Evolutionary conservation across 2,329 filamentous ascomycete genomes (phyloP), one percentile per base, ranked within the genome.

Genomic region (Coniochaeta prunicola): DNA sequence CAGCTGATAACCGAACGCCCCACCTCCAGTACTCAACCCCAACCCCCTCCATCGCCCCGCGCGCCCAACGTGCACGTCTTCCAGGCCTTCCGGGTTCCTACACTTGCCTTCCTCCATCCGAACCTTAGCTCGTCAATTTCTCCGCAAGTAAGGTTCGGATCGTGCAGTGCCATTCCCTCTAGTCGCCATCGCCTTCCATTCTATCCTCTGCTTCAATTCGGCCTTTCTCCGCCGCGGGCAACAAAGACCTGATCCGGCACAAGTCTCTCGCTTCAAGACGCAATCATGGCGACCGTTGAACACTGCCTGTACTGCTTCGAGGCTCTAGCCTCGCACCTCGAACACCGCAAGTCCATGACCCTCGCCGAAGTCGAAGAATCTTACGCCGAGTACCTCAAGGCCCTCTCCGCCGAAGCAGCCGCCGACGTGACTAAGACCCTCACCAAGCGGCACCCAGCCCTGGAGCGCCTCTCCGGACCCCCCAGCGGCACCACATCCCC

Each of bases 291-390:
- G 55, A 88, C 89, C 59, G 76, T 84, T 67, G 88, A 87, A 60
- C 93, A 97, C 75, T 97, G 92, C 74, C 86, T 93, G 68, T 92
- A 88, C 74, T 97, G 92, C 78, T 97, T 99, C 79, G 94, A 99
- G 75, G 81, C 81, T 42, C 85, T 99, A 38, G 81, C 85, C 56
- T 88, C 92, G 58, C 83, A 86, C 61, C 90, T 96, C 65, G 83
- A 91, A 65, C 77, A 82, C 63, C 87, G 88, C 62, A 79, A 86
- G 60, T 77, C 89, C 12, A 78, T 92, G 66, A 80, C 78, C 55
- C 84, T 97, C 26, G 72, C 78, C 48, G 80, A 88, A 63, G 81
- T 96, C 61, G 84, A 93, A 74, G 77, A 84, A 19, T 84, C 88
- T 8, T 96, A 77, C 70, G 69, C 73, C 50, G 71, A 73, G 53